Percentiles rank a stretch among this genome's conserved stretches.
phyloP scores from a whole-genome alignment of 208 protist species.

The Leishmania mexicana region DNA sequence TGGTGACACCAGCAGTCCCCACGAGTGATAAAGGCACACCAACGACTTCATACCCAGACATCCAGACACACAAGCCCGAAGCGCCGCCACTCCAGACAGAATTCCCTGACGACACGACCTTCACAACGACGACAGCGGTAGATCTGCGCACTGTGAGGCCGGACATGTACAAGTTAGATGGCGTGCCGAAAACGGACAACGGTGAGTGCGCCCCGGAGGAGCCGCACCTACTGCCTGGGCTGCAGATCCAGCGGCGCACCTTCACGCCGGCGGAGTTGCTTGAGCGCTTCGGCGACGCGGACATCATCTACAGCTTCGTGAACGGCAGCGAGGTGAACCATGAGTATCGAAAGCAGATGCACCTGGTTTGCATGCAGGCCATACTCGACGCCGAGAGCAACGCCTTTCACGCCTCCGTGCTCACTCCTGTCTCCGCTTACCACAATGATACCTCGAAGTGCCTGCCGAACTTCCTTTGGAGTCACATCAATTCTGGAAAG shows the following conservation, averaged over 20 bases:
- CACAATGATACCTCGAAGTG: background rate
- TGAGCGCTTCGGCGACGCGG: constrained; percentile 47
- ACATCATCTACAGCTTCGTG: constrained; percentile 96
- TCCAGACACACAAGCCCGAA: background rate
- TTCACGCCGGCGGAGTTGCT: constrained; percentile 43
- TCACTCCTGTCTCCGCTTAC: no score
- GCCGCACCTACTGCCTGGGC: constrained; percentile 31
- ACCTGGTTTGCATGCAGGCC: background rate
- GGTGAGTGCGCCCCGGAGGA: constrained; percentile 40
- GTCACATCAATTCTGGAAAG: background rate
- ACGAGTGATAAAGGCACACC: background rate
- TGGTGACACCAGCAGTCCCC: background rate
- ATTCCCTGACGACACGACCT: background rate
- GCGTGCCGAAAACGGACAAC: no score
- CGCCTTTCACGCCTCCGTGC: background rate
- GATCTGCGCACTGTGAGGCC: background rate
- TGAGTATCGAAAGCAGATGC: constrained; percentile 32
- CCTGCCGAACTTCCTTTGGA: background rate
- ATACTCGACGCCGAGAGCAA: background rate
- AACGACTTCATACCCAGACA: background rate
- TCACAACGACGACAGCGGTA: background rate
- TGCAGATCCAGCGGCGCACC: constrained; percentile 26
- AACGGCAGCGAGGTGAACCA: constrained; percentile 92
- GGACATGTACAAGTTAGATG: background rate
- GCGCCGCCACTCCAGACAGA: background rate